Conservation (phyloP, 164 flowering plant species). For the Kingdonia uniflora region DNA sequence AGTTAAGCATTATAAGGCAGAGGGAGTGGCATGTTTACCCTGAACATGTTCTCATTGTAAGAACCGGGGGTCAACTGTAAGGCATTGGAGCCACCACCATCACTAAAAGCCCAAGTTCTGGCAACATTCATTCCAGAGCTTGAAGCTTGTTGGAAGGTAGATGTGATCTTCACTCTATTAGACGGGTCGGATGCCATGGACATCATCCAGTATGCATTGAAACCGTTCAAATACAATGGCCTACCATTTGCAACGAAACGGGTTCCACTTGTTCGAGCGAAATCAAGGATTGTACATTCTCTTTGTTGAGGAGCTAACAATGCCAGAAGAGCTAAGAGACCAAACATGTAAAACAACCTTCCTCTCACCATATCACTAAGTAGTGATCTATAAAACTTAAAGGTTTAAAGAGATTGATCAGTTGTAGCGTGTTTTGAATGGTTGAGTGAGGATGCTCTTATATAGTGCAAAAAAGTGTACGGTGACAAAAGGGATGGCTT, state of each 20-base stretch:
- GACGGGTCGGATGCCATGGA: constrained; percentile 30
- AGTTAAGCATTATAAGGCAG: background rate
- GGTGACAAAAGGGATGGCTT: too few species aligned
- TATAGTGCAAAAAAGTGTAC: too few species aligned
- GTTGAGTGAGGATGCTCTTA: too few species aligned
- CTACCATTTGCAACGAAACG: constrained; percentile 14
- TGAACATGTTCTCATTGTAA: constrained; percentile 41
- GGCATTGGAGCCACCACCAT: constrained; percentile 32
- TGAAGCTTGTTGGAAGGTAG: constrained; percentile 31
- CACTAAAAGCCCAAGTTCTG: constrained; percentile 62
- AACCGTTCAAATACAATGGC: constrained; percentile 19
- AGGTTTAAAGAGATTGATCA: too few species aligned
- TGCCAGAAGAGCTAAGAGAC: too few species aligned
- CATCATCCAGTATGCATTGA: constrained; percentile 39
- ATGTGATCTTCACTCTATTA: constrained; percentile 22
- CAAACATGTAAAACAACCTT: too few species aligned
- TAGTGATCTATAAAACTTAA: too few species aligned
- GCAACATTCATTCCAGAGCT: constrained; percentile 32
- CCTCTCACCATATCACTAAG: too few species aligned
- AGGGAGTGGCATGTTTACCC: constrained; percentile 14
- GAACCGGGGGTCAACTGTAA: constrained; percentile 41
- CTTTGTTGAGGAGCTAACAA: too few species aligned
- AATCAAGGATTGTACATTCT: background rate
- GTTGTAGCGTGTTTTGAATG: too few species aligned
- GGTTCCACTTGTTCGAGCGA: constrained; percentile 15